Evolutionary conservation across 140 eudicot genomes (phyloP).

Genomic region (Senecio squalidus): DNA sequence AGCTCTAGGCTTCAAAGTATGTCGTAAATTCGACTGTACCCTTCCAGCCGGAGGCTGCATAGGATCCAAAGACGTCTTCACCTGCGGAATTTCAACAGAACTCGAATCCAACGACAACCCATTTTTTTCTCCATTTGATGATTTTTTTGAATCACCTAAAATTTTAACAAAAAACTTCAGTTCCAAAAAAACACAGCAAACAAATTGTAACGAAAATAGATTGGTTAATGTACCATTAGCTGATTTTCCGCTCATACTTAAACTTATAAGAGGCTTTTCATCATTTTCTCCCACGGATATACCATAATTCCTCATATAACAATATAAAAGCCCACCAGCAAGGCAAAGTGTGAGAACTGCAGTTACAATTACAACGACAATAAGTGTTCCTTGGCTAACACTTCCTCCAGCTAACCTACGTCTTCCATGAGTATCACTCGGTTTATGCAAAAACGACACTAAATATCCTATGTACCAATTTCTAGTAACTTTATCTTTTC

Average conservation of each 20-base stretch:
- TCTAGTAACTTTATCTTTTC: constrained; percentile 37
- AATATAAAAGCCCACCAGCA: constrained; percentile 42
- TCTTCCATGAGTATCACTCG: constrained; percentile 24
- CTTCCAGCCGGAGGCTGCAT: constrained; percentile 13
- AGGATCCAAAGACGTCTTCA: constrained; percentile 24
- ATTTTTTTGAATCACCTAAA: constrained; percentile 46
- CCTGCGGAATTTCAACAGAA: constrained; percentile 12
- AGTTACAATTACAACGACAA: constrained; percentile 54
- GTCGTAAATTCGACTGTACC: constrained; percentile 24
- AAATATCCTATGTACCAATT: constrained; percentile 31
- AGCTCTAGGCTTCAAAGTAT: constrained; percentile 32
- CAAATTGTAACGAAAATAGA: too few relatives aligned
- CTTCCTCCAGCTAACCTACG: constrained; percentile 43
- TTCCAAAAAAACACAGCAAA: too few relatives aligned
- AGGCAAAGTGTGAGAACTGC: constrained; percentile 48
- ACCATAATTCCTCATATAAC: constrained; percentile 44
- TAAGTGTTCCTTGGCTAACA: constrained; percentile 33
- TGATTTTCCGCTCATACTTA: too few relatives aligned
- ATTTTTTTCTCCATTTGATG: constrained; percentile 31
- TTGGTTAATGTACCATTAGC: too few relatives aligned
- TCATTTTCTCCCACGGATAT: constrained; percentile 39
- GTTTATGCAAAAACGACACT: constrained; percentile 20
- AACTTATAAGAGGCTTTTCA: constrained; percentile 69
- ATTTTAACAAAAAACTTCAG: too few relatives aligned
- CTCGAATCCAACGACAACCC: constrained; percentile 35